A percentile compares a stretch with the other conserved stretches of the same genome.
Conservation (phyloP, 2,329 filamentous ascomycete genomes). For the Anthostomella pinea region DNA sequence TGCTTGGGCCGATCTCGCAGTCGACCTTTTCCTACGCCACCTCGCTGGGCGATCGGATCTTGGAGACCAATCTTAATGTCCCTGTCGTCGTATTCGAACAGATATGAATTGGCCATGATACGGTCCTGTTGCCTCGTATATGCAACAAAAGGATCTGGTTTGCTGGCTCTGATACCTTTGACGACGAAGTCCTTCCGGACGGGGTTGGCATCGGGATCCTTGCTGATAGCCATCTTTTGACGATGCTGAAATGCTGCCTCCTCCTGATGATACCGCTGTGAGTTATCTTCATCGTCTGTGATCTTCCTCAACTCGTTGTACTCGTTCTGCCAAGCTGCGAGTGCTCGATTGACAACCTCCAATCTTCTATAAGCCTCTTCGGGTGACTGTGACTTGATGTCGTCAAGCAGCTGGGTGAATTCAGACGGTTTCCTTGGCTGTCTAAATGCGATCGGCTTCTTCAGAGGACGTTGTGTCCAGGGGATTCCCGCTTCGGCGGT, state of each 20-base stretch:
- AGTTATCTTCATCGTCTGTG: conserved; percentile 58
- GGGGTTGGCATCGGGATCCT: conserved; percentile 40
- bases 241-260: conserved; percentile 39
- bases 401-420: conserved; percentile 46
- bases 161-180: conserved; percentile 50
- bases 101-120: conserved; percentile 58
- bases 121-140: conserved; percentile 50
- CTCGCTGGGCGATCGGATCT: conserved; percentile 53
- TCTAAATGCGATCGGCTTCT: conserved; percentile 43
- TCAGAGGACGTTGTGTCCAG: conserved; percentile 8
- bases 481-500: conserved; percentile 26
- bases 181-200: conserved; percentile 52
- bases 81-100: conserved; percentile 59
- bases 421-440: conserved; percentile 51
- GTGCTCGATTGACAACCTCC: conserved; percentile 42
- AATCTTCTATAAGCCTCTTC: conserved; percentile 45
- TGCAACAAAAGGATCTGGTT: conserved; percentile 40
- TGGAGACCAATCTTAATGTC: conserved; percentile 57
- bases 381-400: conserved; percentile 47
- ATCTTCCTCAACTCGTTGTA: conserved; percentile 48
- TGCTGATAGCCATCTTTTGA: conserved; percentile 40
- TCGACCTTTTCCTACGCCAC: conserved; percentile 54
- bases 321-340: conserved; percentile 54
- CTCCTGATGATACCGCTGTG: conserved; percentile 47
- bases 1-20: conserved; percentile 56